Evolutionary conservation across 2,329 filamentous ascomycete species (phyloP), one percentile per base, ranked within the genome.

Genomic region (Didymella sp.): DNA sequence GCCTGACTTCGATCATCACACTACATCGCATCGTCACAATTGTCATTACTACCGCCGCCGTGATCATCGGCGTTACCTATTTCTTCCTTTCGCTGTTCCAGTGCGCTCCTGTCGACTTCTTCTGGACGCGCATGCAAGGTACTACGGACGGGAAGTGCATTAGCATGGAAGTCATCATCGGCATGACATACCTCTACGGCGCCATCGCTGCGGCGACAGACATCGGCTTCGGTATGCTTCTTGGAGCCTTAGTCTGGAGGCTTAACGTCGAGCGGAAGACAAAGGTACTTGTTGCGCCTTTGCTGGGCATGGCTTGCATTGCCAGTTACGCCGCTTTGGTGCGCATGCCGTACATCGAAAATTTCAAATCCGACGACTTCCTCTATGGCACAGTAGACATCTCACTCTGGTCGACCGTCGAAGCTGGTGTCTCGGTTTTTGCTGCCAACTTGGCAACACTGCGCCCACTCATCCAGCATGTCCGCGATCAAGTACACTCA

Each of bases 21-120:
- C 19, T 71, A 0, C 80, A 83, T 52, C 70, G 73, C 41, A 68
- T 72, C 53, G 77, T 81, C 56, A 76, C 82, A 25, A 78, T 78
- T 59, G 54, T 64, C 8, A 74, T 81, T 38, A 78, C 82, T 45
- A 60, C 65, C 5, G 60, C 78, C 21, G 76, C 79, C 3, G 69
- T 73, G 2, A 40, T 77, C 6, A 71, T 81, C 42, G 79, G 81
- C 2, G 65, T 78, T 3, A 69, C 78, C 27, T 83, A 80, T 60
- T 79, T 80, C 64, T 79, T 82, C 59, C 70, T 83, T 45, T 69
- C 80, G 48, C 70, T 80, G 7, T 77, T 84, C 45, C 81, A 84
- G 68, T 84, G 82, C 65, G 68, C 66, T 8, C 82, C 82, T 3
- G 73, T 82, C 12, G 66, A 70, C 2, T 77, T 76, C 59, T 84